Conservation (phyloP, 352 stramenopile species). For the Phytophthora syringae region DNA sequence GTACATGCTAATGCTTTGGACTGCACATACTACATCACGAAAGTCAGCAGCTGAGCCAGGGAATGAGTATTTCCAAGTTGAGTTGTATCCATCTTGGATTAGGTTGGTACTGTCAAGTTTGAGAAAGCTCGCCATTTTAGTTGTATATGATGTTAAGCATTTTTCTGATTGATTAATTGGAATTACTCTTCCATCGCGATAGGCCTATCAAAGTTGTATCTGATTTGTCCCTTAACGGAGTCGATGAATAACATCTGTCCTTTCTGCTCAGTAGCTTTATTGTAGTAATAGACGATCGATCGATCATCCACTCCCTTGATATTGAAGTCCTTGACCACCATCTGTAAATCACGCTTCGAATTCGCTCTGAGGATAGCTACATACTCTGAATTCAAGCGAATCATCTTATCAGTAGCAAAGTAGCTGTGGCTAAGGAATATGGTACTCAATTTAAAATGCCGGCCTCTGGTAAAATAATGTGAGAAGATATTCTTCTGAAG, state of each 20-base stretch:
- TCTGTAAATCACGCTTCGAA: conserved; percentile 20
- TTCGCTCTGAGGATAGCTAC: conserved; percentile 18
- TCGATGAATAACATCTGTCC: conserved; percentile 1
- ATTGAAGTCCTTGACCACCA: conserved; percentile 23
- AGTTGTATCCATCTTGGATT: conserved; percentile 14
- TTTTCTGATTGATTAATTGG: too few relatives aligned
- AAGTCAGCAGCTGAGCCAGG: conserved; percentile 2
- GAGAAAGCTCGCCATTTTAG: conserved; percentile 13
- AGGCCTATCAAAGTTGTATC: too few relatives aligned
- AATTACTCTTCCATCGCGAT: too few relatives aligned
- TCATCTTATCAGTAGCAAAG: conserved; percentile 5
- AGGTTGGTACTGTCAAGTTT: conserved; percentile 20
- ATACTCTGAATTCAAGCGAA: conserved; percentile 1
- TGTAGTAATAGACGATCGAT: neutral
- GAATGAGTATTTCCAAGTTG: conserved; percentile 9
- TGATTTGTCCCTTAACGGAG: too few relatives aligned
- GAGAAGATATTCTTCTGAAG: conserved; percentile 16
- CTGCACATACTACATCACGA: neutral
- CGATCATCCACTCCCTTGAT: conserved; percentile 6
- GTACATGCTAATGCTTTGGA: neutral
- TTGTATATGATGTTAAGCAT: too few relatives aligned
- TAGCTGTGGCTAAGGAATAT: conserved; percentile 10
- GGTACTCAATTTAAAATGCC: conserved; percentile 16
- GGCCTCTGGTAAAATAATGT: neutral
- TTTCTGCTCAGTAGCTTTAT: conserved; percentile 3